Evolutionary conservation across 768 basidiomycete species (phyloP).

Genomic region (Trametes villosa): DNA sequence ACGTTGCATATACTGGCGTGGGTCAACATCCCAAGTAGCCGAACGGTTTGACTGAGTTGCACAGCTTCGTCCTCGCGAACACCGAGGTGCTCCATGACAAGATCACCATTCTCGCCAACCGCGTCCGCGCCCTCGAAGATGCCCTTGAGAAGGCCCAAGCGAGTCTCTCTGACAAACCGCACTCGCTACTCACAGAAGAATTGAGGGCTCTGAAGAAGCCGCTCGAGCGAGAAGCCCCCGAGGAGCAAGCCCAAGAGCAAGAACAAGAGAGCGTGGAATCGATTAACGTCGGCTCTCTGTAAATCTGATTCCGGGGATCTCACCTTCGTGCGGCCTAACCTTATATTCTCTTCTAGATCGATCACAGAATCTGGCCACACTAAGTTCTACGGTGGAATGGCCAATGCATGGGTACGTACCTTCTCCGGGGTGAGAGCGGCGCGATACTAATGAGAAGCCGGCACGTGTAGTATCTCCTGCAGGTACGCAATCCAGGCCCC

Average conservation of each 20-base stretch:
- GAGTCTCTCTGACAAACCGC: slow-evolving; percentile 49
- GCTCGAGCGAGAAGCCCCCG: slow-evolving; percentile 59
- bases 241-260: slow-evolving; percentile 41
- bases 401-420: slow-evolving; percentile 67
- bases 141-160: slow-evolving; percentile 59
- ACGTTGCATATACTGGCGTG: too few relatives aligned
- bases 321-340: slow-evolving; percentile 18
- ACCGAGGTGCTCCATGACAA: slow-evolving; percentile 73
- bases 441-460: background rate
- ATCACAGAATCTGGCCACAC: slow-evolving; percentile 65
- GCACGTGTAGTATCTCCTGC: slow-evolving; percentile 58
- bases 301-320: slow-evolving; percentile 27
- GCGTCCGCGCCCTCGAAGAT: slow-evolving; percentile 72
- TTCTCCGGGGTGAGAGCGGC: background rate
- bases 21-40: too few relatives aligned
- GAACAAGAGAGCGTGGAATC: slow-evolving; percentile 55
- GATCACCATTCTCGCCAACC: slow-evolving; percentile 59
- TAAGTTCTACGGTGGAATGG: slow-evolving; percentile 67
- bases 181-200: slow-evolving; percentile 64
- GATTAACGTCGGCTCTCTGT: slow-evolving; percentile 71
- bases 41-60: slow-evolving; percentile 1
- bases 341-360: slow-evolving; percentile 44
- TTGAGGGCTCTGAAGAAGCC: slow-evolving; percentile 71
- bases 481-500: slow-evolving; percentile 47
- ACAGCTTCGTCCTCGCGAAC: slow-evolving; percentile 71